Base-by-base conservation (phyloP, 352 stramenopile species). In the Vaucheria bursata region DNA sequence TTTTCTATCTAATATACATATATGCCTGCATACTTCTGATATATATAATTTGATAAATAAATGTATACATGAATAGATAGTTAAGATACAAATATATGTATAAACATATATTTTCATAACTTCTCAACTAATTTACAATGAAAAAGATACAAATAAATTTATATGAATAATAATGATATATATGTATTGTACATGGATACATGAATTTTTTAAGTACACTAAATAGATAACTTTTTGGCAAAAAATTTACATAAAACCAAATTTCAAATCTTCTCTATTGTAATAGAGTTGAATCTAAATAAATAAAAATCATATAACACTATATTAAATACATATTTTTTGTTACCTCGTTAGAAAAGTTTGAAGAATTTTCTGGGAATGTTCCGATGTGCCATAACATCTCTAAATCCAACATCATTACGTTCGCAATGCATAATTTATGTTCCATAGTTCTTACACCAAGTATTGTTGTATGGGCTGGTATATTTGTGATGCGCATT, bases 321-420 rank as follows among this genome's bases (percentile, higher is more conserved):
- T 40, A 38, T 18, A 38, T 18, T 40, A 18, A 2, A 33, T 33
- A 29, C 5, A 5, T 35, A 52, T 29, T 74, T 36, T 25, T 36
- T 59, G 8, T 35, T 52, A n/a, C 64, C 67, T 45, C 73, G 64
- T 12, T 70, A 52, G 7, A 77, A 65, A 29, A 71, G 67, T 6
- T 86, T 80, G 79, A 79, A 86, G 67, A 81, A 59, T 1, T 73
- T 38, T 1, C 53, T 31, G 34, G 82, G 82, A 1, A 86, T 40
- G 0, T 67, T 72, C 4, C 80, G 75, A 35, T 83, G 66, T 92
- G 74, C 91, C 91, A 96, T 32, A 95, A 88, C 53, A 93, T 86
- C 49, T 97, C 90, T 0, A 96, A 84, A 7, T 92, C 89, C 64
- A 90, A 89, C 25, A 92, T 90, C 25, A 95, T 88, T 0, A 88